Evolutionary conservation across 306 rosid species (phyloP), one percentile per base, ranked within the genome.

Genomic region (Prunus mira): DNA sequence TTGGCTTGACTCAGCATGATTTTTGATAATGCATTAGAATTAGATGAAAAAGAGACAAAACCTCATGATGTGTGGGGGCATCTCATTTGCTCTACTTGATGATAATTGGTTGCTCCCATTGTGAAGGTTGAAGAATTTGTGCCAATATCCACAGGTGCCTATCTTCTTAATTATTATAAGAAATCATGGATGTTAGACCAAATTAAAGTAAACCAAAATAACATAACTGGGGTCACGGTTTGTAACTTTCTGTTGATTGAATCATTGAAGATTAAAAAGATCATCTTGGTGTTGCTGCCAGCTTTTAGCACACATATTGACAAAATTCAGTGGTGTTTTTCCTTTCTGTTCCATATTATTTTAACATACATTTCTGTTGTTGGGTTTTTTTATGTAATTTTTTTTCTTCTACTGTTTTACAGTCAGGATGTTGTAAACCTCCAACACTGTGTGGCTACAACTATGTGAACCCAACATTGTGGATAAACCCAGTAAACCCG

Each of bases 381-480:
- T 60, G 27, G 65, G 34, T 12, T 5, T 60, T 60, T 60, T 12
- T 24, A 1, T 47, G 6, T 30, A 10, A 14, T 70, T 14, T 78
- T 24, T 3, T 3, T 50, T 67, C 20, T 45, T 54, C 3, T 0
- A 20, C 27, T 3, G 3, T 51, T 34, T 17, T 64, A 51, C 93
- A 95, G 98, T 88, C 97, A 60, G 98, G 98, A 4, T 95, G 98
- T 51, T 95, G 98, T 79, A 92, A 92, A 76, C 97, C 98, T 51
- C 96, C 98, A 4, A 81, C 90, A 10, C 81, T 70, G 0, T 95
- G 97, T 67, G 98, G 95, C 4, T 92, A 81, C 90, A 87, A 20
- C 60, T 95, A 81, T 61, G 89, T 90, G 80, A 92, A 79, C 79
- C 98, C 97, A 22, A 87, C 91, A 55, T 1, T 78, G 57, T 95